Base-by-base conservation (phyloP, 140 eudicot species). In the Bidens hawaiensis region DNA sequence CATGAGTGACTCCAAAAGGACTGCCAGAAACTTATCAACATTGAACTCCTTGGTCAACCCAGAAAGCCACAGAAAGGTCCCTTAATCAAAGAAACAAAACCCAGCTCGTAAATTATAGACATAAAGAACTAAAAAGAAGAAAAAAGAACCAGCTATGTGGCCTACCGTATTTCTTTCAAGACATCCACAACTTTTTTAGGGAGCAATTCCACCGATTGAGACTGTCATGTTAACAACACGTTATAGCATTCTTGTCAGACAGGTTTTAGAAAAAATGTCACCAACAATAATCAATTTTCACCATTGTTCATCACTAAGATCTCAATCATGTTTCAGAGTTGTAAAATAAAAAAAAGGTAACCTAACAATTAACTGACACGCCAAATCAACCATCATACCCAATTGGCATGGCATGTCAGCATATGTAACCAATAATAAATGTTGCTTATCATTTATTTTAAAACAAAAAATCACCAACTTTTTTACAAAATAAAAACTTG, bases 131-230 rank as follows among this genome's bases (percentile, higher is more conserved):
- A n/a, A 2, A 24, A 15, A 62, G 34, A 43, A 26, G 11, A n/a
- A 22, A 4, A 53, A 24, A 58, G 55, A 43, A 4, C 56, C 6
- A 34, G 34, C 60, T 14, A 13, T 19, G 38, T 27, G 19, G 23
- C 34, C 3, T 76, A 83, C 97, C 94, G 73, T 78, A 85, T 76
- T 47, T 75, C 87, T 46, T 53, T 85, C 52, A 93, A 53, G 81
- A 64, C 43, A 33, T 82, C 95, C 56, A 93, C 42, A 11, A 65
- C 87, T 78, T 93, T 93, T 91, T 79, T 93, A n/a, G 95, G 95
- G 52, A 93, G 84, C 36, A 79, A 16, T 53, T 78, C 85, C 40
- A 88, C 83, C 49, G 83, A 80, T 68, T 93, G 96, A 73, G 73
- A 56, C 96, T 90, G 75, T 21, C 58, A 72, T 62, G 43, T 65